These are phyloP conservation scores for Trichoderma arundinaceum DNA, from an alignment of 2,329 filamentous ascomycete species.

Conservation along the genomic window DNA sequence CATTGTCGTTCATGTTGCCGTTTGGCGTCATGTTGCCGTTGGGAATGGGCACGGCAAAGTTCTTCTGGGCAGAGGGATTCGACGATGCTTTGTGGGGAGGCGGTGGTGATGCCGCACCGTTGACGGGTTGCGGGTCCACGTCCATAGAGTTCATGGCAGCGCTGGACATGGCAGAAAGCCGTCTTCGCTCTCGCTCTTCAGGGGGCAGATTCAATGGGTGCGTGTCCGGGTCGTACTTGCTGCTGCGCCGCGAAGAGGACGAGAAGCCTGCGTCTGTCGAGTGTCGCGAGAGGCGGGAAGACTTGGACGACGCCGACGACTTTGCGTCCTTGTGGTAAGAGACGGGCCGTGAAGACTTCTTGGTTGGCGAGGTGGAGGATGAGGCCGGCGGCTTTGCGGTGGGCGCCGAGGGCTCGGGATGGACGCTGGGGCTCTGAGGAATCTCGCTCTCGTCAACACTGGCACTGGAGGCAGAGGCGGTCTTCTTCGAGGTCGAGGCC, in stretches of 20 bases:
- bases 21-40: conserved; percentile 42
- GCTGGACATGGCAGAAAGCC: conserved; percentile 70
- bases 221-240: conserved; percentile 69
- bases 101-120: conserved; percentile 60
- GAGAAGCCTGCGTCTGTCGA: conserved; percentile 55
- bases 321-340: conserved; percentile 41
- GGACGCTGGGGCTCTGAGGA: conserved; percentile 45
- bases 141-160: conserved; percentile 72
- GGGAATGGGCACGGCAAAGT: conserved; percentile 61
- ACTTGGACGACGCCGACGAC: conserved; percentile 44
- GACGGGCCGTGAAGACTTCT: conserved; percentile 40
- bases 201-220: conserved; percentile 91
- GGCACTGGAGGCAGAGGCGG: conserved; percentile 41
- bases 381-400: conserved; percentile 40
- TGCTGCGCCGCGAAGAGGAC: conserved; percentile 51
- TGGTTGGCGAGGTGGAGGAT: conserved; percentile 43
- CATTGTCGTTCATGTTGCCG: conserved; percentile 45
- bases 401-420: conserved; percentile 47
- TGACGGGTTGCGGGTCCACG: conserved; percentile 69
- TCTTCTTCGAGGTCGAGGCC: conserved; percentile 51
- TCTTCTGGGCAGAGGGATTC: conserved; percentile 48
- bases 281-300: conserved; percentile 55
- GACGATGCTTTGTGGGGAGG: conserved; percentile 44
- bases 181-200: conserved; percentile 85
- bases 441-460: conserved; percentile 47